Percentiles rank a stretch among this genome's conserved stretches.
Conservation (phyloP, 148 eudicot genomes). For the Chenopodium berlandieri region DNA sequence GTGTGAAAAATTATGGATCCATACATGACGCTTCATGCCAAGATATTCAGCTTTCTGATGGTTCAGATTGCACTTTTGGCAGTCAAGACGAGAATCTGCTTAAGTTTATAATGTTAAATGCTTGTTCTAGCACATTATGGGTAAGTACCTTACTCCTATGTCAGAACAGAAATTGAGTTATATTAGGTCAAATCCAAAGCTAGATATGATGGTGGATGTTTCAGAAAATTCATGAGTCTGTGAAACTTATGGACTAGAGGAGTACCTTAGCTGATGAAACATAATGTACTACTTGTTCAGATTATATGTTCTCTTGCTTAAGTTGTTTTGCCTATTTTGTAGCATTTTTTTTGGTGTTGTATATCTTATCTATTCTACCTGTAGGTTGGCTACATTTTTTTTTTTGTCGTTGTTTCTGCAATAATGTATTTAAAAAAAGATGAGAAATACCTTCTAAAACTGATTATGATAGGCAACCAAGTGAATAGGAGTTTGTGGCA, state of each 20-base stretch:
- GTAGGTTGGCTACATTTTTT: not conserved
- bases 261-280: not conserved
- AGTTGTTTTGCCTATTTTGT: not conserved
- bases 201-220: not conserved
- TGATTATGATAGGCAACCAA: not conserved
- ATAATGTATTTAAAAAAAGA: not conserved
- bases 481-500: not conserved
- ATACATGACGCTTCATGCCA: constrained; percentile 50
- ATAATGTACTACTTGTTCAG: not conserved
- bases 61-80: constrained; percentile 37
- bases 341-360: not conserved
- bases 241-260: not conserved
- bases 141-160: constrained; percentile 39
- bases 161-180: not conserved
- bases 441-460: not conserved
- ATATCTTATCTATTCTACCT: not conserved
- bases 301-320: not conserved
- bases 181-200: not conserved
- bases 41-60: constrained; percentile 50
- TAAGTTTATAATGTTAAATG: constrained; percentile 45
- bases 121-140: constrained; percentile 59
- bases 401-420: constrained; percentile 7
- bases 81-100: constrained; percentile 54
- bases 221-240: not conserved
- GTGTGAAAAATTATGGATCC: constrained; percentile 66